Percentiles rank a stretch among this genome's conserved stretches.
phyloP scores from a whole-genome alignment of 139 green algal species.

The Chlamydomonas sp. region DNA sequence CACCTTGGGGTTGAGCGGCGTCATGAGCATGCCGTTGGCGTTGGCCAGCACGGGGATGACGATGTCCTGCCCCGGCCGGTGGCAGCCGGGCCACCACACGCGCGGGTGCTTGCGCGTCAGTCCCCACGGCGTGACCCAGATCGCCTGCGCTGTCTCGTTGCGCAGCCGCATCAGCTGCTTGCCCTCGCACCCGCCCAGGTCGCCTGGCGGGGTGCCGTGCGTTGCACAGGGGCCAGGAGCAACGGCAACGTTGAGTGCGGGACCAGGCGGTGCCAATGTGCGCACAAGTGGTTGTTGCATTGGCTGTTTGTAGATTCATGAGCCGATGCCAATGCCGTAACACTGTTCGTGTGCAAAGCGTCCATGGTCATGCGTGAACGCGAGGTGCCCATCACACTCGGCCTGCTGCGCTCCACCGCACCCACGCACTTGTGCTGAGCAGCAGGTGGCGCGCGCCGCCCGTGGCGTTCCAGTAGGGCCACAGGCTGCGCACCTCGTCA shows the following conservation, averaged over 20 bases:
- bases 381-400: too few species aligned
- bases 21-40: slow-evolving; percentile 43
- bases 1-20: slow-evolving; percentile 52
- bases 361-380: too few species aligned
- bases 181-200: slow-evolving; percentile 58
- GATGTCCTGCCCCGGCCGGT: slow-evolving; percentile 50
- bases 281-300: too few species aligned
- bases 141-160: slow-evolving; percentile 33
- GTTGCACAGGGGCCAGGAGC: too few species aligned
- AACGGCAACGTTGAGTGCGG: too few species aligned
- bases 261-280: too few species aligned
- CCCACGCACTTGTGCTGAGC: slow-evolving; percentile 43
- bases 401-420: too few species aligned
- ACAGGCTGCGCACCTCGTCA: slow-evolving; percentile 37
- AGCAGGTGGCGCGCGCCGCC: slow-evolving; percentile 50
- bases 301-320: too few species aligned
- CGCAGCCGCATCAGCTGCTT: slow-evolving; percentile 54
- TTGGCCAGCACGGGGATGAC: slow-evolving; percentile 54
- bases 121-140: slow-evolving; percentile 56
- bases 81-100: slow-evolving; percentile 55
- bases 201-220: slow-evolving; percentile 14
- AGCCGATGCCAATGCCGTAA: too few species aligned
- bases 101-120: slow-evolving; percentile 56
- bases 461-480: slow-evolving; percentile 56
- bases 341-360: too few species aligned